A percentile compares a stretch with the other conserved stretches of the same genome.
These are phyloP conservation scores for Xylaria grammica DNA, from an alignment of 495 filamentous ascomycete genomes.

Conservation along the genomic window DNA sequence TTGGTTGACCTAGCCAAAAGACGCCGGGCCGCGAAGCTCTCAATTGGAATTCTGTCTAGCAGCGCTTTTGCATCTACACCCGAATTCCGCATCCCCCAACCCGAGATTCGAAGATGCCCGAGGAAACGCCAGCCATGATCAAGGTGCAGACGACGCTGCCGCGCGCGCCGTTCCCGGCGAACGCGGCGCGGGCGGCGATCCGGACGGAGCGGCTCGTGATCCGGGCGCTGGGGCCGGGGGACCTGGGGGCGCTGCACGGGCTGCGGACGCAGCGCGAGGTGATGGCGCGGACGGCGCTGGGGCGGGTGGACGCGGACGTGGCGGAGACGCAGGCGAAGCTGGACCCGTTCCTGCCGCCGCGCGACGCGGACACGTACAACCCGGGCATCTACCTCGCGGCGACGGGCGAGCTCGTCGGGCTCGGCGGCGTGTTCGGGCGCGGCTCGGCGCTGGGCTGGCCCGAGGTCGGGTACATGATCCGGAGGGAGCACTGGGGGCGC, in stretches of 20 bases:
- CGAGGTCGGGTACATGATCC: constrained; percentile 54
- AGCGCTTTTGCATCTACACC: too few relatives aligned
- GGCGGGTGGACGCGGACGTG: constrained; percentile 37
- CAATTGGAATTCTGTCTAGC: too few relatives aligned
- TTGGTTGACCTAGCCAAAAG: too few relatives aligned
- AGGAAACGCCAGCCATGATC: constrained; percentile 3
- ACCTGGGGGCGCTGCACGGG: constrained; percentile 38
- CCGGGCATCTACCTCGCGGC: constrained; percentile 44
- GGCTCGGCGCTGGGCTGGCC: constrained; percentile 43
- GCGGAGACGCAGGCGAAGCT: constrained; percentile 40
- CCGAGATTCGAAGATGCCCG: not conserved
- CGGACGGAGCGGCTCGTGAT: constrained; percentile 47
- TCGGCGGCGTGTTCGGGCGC: constrained; percentile 36
- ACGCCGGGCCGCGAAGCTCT: too few relatives aligned
- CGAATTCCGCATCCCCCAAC: not conserved
- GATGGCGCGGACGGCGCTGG: constrained; percentile 46
- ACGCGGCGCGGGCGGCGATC: constrained; percentile 32
- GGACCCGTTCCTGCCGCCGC: constrained; percentile 31
- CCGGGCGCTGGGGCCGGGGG: constrained; percentile 39
- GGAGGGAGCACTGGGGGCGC: constrained; percentile 47
- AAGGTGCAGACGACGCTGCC: constrained; percentile 37
- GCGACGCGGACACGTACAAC: constrained; percentile 40
- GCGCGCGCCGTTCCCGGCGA: constrained; percentile 29
- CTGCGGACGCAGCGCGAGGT: constrained; percentile 53
- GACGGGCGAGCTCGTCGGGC: constrained; percentile 45